Evolutionary conservation across 2,329 filamentous ascomycete genomes (phyloP).

Genomic region (Pseudocercospora ulei): DNA sequence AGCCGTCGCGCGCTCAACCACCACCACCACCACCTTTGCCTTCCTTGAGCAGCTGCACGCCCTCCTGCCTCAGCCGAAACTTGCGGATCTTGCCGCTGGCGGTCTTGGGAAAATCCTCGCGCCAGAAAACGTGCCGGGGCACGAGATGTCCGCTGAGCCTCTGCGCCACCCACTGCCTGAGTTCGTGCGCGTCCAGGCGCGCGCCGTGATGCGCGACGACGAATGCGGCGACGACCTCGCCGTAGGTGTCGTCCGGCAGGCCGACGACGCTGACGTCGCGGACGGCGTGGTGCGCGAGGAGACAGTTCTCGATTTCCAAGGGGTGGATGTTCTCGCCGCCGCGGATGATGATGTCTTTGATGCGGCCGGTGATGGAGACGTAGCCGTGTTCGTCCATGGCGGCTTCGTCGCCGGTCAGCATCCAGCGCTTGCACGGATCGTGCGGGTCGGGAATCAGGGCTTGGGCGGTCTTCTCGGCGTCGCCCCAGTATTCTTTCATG

Average conservation of each 20-base stretch:
- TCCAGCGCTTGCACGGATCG: slow-evolving; percentile 60
- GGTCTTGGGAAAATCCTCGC: slow-evolving; percentile 80
- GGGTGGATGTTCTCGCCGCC: slow-evolving; percentile 96
- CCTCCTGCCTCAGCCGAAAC: slow-evolving; percentile 68
- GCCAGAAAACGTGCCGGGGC: slow-evolving; percentile 83
- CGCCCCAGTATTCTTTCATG: slow-evolving; percentile 86
- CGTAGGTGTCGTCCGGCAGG: slow-evolving; percentile 68
- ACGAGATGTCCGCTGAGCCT: slow-evolving; percentile 65
- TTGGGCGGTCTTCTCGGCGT: slow-evolving; percentile 57
- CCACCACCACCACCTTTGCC: too few species aligned
- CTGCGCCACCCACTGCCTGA: slow-evolving; percentile 62
- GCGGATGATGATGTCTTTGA: slow-evolving; percentile 91
- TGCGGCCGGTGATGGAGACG: slow-evolving; percentile 76
- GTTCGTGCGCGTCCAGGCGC: slow-evolving; percentile 48
- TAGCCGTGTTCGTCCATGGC: slow-evolving; percentile 74
- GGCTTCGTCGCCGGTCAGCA: slow-evolving; percentile 88
- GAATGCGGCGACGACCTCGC: slow-evolving; percentile 80
- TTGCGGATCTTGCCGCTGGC: slow-evolving; percentile 96
- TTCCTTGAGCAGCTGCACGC: slow-evolving; percentile 42
- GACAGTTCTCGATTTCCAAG: slow-evolving; percentile 79
- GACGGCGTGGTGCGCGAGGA: slow-evolving; percentile 62
- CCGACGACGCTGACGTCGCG: slow-evolving; percentile 75
- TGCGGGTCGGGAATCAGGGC: slow-evolving; percentile 52
- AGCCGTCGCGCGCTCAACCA: too few species aligned
- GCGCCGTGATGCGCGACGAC: slow-evolving; percentile 49